A percentile compares a stretch with the other conserved stretches of the same genome.
Conservation (phyloP, 192 early-diverging fungal genomes). For the Podila verticillata region DNA sequence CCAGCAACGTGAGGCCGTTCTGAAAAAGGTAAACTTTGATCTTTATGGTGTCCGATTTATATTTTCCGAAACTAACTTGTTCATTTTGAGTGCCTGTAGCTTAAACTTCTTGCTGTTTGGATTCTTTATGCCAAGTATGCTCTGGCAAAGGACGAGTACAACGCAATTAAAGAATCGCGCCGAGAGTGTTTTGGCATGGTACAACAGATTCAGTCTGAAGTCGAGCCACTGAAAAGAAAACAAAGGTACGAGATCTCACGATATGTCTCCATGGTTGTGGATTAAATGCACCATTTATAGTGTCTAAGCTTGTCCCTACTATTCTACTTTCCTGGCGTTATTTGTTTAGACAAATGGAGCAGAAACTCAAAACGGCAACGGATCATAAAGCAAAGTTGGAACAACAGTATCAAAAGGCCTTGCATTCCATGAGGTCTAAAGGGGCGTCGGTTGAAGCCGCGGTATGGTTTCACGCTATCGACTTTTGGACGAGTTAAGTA, state of each 20-base stretch:
- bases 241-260: slow-evolving; percentile 23
- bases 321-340: background rate
- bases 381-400: slow-evolving; percentile 28
- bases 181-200: slow-evolving; percentile 50
- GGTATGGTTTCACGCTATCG: background rate
- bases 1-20: slow-evolving; percentile 74
- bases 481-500: background rate
- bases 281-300: background rate
- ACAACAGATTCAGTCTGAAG: slow-evolving; percentile 47
- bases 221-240: slow-evolving; percentile 47
- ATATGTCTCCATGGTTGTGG: background rate
- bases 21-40: slow-evolving; percentile 49
- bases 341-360: slow-evolving; percentile 21
- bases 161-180: slow-evolving; percentile 57
- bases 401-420: slow-evolving; percentile 25
- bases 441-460: slow-evolving; percentile 16
- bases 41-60: background rate
- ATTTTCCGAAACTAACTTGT: background rate
- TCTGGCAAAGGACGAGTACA: slow-evolving; percentile 63
- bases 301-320: background rate
- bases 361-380: background rate
- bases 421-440: slow-evolving; percentile 13
- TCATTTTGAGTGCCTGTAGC: slow-evolving; percentile 18
- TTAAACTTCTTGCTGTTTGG: slow-evolving; percentile 68
- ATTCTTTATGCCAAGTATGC: slow-evolving; percentile 73